These are phyloP conservation scores for Mucor racemosus DNA, from an alignment of 371 early-diverging fungal species.

Conservation along the genomic window DNA sequence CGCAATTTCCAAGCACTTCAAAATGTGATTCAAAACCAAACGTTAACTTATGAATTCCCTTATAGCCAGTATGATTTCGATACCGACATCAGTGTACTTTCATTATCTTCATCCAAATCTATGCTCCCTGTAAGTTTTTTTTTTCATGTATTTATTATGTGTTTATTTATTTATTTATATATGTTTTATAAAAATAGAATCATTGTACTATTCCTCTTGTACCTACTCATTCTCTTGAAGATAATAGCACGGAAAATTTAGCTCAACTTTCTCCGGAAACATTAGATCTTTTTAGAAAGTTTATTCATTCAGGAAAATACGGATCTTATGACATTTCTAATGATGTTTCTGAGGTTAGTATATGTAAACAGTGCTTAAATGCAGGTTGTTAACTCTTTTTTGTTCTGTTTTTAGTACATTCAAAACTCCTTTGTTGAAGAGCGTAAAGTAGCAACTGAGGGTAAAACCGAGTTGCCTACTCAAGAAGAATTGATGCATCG, in stretches of 20 bases:
- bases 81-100: constrained; percentile 58
- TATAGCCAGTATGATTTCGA: constrained; percentile 65
- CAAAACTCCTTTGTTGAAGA: constrained; percentile 59
- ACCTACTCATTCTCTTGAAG: constrained; percentile 23
- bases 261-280: constrained; percentile 33
- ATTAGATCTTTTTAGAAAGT: constrained; percentile 51
- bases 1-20: constrained; percentile 64
- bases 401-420: constrained; percentile 48
- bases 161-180: neutral
- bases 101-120: constrained; percentile 59
- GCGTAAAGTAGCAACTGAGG: constrained; percentile 53
- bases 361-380: neutral
- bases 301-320: constrained; percentile 50
- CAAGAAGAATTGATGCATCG: constrained; percentile 57
- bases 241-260: constrained; percentile 7
- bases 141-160: neutral
- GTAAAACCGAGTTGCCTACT: constrained; percentile 31
- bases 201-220: constrained; percentile 55
- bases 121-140: constrained; percentile 59
- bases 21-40: constrained; percentile 58
- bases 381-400: neutral
- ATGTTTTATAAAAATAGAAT: constrained; percentile 28
- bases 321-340: constrained; percentile 57
- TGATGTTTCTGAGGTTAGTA: constrained; percentile 56
- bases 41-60: constrained; percentile 63